phyloP scores from a whole-genome alignment of 768 basidiomycete species.

The Roridomyces roridus region DNA sequence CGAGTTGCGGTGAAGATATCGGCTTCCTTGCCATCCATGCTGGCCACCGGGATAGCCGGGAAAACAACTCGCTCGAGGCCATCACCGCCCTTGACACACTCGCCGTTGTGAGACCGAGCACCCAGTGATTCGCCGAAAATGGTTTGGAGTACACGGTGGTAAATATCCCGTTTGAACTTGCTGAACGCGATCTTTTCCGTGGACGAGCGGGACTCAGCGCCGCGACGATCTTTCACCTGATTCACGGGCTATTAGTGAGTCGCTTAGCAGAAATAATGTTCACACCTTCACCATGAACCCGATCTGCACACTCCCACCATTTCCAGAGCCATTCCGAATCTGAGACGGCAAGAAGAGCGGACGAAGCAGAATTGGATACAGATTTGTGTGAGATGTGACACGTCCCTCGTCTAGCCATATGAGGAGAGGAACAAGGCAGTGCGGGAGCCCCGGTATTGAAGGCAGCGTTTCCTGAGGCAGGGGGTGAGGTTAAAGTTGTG shows the following conservation, averaged over 20 bases:
- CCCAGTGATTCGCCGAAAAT: conserved; percentile 7
- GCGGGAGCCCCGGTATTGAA: conserved; percentile 8
- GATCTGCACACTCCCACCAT: conserved; percentile 6
- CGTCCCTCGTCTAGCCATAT: conserved; percentile 13
- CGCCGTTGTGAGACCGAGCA: too few species aligned
- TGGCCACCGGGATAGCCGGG: conserved; percentile 4
- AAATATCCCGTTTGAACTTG: conserved; percentile 8
- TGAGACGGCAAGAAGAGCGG: background rate
- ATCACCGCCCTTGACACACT: conserved; percentile 1
- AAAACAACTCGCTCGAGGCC: background rate
- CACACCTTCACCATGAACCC: conserved; percentile 12
- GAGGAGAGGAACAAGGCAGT: conserved; percentile 8
- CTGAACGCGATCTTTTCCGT: conserved; percentile 1
- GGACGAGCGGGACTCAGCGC: background rate
- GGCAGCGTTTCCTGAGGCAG: background rate
- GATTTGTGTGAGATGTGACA: conserved; percentile 14
- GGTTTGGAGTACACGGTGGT: conserved; percentile 6
- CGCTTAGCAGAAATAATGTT: background rate
- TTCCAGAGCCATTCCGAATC: conserved; percentile 14
- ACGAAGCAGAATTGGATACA: conserved; percentile 17
- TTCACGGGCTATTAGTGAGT: background rate
- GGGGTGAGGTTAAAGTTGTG: background rate
- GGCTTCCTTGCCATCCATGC: conserved; percentile 15
- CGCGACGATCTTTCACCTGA: conserved; percentile 12
- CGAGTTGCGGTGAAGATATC: conserved; percentile 5